A percentile compares a stretch with the other conserved stretches of the same genome.
Evolutionary conservation across 1,139 yeast species (phyloP).

Genomic region (Suhomyces coccinellae): DNA sequence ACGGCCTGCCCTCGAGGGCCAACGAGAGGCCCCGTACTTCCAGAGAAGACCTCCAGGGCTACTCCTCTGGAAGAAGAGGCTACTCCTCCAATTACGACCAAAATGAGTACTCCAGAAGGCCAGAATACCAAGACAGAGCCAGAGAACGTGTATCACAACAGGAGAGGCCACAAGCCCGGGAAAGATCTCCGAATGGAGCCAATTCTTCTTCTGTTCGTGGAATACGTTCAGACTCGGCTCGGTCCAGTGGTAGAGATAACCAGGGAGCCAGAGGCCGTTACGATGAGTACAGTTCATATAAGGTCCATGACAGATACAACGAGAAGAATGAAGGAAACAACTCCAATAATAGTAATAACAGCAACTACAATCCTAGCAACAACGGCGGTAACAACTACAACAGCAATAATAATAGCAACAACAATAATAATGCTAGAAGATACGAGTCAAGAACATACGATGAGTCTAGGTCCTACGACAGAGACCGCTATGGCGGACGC

Average conservation of each 20-base stretch:
- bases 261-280: not conserved
- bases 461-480: not conserved
- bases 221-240: not conserved
- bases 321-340: too few species aligned
- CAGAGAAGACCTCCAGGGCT: conserved; percentile 11
- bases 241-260: not conserved
- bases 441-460: conserved; percentile 1
- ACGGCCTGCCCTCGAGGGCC: not conserved
- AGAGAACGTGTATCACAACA: conserved; percentile 12
- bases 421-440: not conserved
- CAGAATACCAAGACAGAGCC: conserved; percentile 13
- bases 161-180: not conserved
- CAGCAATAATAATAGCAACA: too few species aligned
- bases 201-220: not conserved
- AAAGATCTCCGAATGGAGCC: conserved; percentile 9
- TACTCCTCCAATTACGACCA: conserved; percentile 2
- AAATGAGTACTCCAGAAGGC: conserved; percentile 9
- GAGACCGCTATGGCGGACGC: not conserved
- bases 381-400: too few species aligned
- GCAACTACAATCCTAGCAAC: too few species aligned
- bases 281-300: conserved; percentile 7
- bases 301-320: not conserved
- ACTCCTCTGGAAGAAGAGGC: conserved; percentile 14
- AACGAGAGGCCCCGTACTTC: not conserved
- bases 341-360: too few species aligned